Base-by-base conservation (phyloP, 805 yeast species). In the Candida nonsorbophila region DNA sequence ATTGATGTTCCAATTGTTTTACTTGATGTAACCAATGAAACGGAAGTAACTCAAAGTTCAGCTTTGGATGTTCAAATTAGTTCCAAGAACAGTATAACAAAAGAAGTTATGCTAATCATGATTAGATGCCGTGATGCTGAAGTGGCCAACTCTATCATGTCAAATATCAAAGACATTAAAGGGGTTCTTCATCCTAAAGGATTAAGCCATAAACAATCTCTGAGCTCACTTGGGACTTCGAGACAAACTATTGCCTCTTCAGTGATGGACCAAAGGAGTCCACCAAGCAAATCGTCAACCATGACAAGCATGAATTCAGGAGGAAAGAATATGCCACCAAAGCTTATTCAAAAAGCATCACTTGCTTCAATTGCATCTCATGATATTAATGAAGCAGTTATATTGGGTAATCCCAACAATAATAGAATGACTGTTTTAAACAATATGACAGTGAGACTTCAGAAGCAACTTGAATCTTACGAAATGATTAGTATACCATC, bases 61-160 rank as follows among this genome's bases (percentile, higher is more conserved):
- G 67, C 69, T 2, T 45, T 64, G 16, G 71, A 64, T 33, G 42
- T 63, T 19, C 68, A 62, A 37, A 44, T 62, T 22, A 45, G 43
- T 14, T 37, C 64, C 5, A 32, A 34, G 4, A 55, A 64, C 32
- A 41, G 65, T n/a, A 46, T 62, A 16, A 52, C 57, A 3, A 19
- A 27, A 8, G 56, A 60, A 24, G 47, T 32, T 24, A 43, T 46
- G 36, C 40, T 45, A 28, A 43, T 62, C 5, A 51, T 58, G 48
- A 37, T 61, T 12, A 52, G 71, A 28, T 58, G 69, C 34, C 36
- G 38, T 20, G 51, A 38, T 26, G 51, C 54, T 8, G 41, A 40
- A 4, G 38, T 62, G 18, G 39, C 50, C 18, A 47, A 40, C 20
- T 42, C 49, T 1, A 38, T 63, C 25, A 32, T 40, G 3, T 34